Evolutionary conservation across 495 filamentous ascomycete genomes (phyloP), one percentile per base, ranked within the genome.

Genomic region (Penicillium subrubescens): DNA sequence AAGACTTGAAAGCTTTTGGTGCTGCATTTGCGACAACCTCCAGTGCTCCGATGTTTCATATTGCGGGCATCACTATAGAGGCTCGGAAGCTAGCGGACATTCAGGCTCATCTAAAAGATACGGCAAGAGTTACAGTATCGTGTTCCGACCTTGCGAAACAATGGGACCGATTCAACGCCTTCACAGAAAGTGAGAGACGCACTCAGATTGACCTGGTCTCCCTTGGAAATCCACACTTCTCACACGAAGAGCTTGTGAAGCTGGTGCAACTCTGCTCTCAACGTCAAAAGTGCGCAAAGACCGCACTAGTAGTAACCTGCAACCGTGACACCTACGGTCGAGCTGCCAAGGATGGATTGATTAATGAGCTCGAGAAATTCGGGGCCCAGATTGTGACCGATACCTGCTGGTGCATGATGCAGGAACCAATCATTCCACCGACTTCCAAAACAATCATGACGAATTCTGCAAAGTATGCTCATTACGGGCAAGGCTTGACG

Each of bases 141-240:
- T 19, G 21, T 1, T 23, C 19, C 2, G 19, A 48, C 19, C 44
- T 48, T 14, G 44, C 44, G 5, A 5, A 23, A 25, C 44, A 48
- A 48, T 48, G 44, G 44, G 8, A 48, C 19, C 44, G 44, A 2
- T 48, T 48, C 21, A 48, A 48, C 44, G 8, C 8, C 44, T 48
- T 7, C 21, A 10, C 19, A 21, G 44, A 48, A 21, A 17, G 21
- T 5, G 44, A 48, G 21, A 0, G 0, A 48, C 21, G 12, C 3
- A 48, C 44, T 48, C 44, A 2, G 8, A 63, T 76, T 19, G 71
- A 67, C 31, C 59, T 78, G 11, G 61, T 78, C 3, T 78, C 75
- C 3, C 67, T 78, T 4, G 75, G 75, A 5, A 78, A 76, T 33
- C 75, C 75, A 8, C 73, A 78, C 51, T 75, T 78, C 41, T 64